Percentiles rank a stretch among this genome's conserved stretches.
Conservation (phyloP, 1,139 yeast genomes). For the Pichia sp. region DNA sequence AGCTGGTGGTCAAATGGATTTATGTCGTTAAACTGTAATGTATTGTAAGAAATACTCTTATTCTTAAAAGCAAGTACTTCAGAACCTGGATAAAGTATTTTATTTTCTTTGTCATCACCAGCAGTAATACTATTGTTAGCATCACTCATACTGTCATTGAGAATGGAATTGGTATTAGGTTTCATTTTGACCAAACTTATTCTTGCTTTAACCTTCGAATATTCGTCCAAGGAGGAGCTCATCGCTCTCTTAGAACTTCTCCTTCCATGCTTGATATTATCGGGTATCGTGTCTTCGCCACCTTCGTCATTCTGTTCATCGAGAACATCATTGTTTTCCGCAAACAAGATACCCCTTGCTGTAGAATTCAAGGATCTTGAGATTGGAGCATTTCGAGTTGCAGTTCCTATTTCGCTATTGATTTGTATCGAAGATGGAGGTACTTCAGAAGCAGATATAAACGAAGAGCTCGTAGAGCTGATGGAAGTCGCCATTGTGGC, state of each 20-base stretch:
- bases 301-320: slow-evolving; percentile 4
- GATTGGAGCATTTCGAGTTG: neutral
- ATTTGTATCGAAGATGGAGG: slow-evolving; percentile 6
- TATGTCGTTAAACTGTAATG: neutral
- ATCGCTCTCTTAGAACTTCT: slow-evolving; percentile 29
- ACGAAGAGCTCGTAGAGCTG: slow-evolving; percentile 5
- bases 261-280: neutral
- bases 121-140: neutral
- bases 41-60: neutral
- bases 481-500: slow-evolving; percentile 2
- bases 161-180: neutral
- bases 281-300: neutral
- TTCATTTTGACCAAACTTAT: slow-evolving; percentile 15
- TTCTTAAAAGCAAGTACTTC: neutral
- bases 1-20: slow-evolving; percentile 11
- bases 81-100: neutral
- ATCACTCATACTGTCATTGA: neutral
- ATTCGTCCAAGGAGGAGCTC: slow-evolving; percentile 29
- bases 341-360: neutral
- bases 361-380: slow-evolving; percentile 2
- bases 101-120: neutral
- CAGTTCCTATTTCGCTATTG: neutral
- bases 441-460: neutral
- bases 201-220: slow-evolving; percentile 26
- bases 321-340: slow-evolving; percentile 1